Evolutionary conservation across 371 early-diverging fungal genomes (phyloP).

Genomic region (Mortierella polycephala): DNA sequence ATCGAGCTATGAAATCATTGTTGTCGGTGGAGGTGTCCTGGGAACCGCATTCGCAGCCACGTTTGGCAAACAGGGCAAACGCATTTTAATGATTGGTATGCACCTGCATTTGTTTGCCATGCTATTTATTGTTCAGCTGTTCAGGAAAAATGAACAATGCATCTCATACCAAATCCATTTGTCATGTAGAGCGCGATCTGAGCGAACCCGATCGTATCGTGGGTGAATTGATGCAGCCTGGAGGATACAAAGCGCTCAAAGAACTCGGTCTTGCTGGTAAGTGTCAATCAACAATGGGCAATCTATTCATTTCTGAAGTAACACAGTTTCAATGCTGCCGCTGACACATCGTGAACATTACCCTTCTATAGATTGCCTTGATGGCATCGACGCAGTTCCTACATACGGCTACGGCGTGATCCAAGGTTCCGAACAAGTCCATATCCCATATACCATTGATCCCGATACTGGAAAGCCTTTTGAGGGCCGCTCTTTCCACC

Average conservation of each 20-base stretch:
- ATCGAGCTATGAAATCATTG: constrained; percentile 74
- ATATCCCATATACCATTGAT: constrained; percentile 68
- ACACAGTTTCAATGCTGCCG: background rate
- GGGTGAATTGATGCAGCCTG: constrained; percentile 95
- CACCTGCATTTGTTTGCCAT: background rate
- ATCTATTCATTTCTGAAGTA: background rate
- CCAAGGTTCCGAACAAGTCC: constrained; percentile 60
- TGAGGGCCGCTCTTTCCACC: constrained; percentile 88
- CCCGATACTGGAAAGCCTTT: constrained; percentile 58
- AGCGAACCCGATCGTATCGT: constrained; percentile 94
- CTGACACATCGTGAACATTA: background rate
- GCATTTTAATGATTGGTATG: constrained; percentile 74
- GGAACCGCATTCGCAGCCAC: constrained; percentile 86
- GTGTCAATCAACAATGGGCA: background rate
- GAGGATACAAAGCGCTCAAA: constrained; percentile 85
- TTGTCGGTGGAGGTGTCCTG: constrained; percentile 91
- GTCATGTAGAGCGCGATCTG: constrained; percentile 80
- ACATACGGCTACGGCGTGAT: constrained; percentile 91
- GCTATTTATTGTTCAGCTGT: too few species aligned
- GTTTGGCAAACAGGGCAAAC: constrained; percentile 77
- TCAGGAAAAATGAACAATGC: too few species aligned
- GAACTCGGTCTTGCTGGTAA: constrained; percentile 75
- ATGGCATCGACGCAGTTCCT: constrained; percentile 89
- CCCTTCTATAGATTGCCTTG: constrained; percentile 66
- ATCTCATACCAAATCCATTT: constrained; percentile 33